Percentiles rank a stretch among this genome's conserved stretches.
Evolutionary conservation across 257 asterid genomes (phyloP).

Genomic region (Knoxia roxburghii): DNA sequence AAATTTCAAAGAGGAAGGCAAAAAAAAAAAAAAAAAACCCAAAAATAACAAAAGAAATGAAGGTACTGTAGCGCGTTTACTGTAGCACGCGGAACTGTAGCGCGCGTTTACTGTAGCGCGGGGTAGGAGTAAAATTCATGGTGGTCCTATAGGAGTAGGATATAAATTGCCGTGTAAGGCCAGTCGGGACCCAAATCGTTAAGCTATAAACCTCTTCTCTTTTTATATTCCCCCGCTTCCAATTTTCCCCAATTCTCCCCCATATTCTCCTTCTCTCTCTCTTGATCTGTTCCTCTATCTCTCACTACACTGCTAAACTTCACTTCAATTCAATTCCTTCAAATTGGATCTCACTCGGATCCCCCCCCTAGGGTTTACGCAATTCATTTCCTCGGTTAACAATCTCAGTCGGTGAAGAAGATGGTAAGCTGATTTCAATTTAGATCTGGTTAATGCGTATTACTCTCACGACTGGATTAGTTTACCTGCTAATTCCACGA

Average conservation of each 20-base stretch:
- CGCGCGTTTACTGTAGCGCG: too few relatives aligned
- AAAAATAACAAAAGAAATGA: too few relatives aligned
- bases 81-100: too few relatives aligned
- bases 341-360: constrained; percentile 27
- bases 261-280: constrained; percentile 26
- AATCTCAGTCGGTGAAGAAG: constrained; percentile 11
- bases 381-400: constrained; percentile 2
- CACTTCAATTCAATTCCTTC: constrained; percentile 6
- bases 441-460: constrained; percentile 18
- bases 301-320: constrained; percentile 8
- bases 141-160: too few relatives aligned
- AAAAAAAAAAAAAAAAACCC: too few relatives aligned
- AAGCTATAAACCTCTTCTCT: constrained; percentile 24
- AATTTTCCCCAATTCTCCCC: constrained; percentile 2
- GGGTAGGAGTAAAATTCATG: too few relatives aligned
- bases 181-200: too few relatives aligned
- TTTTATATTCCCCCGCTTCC: neutral
- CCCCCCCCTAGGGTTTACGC: constrained; percentile 28
- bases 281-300: constrained; percentile 19
- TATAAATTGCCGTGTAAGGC: too few relatives aligned
- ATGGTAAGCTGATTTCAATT: constrained; percentile 26
- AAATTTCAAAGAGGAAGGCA: too few relatives aligned
- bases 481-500: neutral
- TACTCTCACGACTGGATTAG: neutral
- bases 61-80: too few relatives aligned